Base-by-base conservation (phyloP, 176 grass and related monocot species). In the Oryza coarctata region DNA sequence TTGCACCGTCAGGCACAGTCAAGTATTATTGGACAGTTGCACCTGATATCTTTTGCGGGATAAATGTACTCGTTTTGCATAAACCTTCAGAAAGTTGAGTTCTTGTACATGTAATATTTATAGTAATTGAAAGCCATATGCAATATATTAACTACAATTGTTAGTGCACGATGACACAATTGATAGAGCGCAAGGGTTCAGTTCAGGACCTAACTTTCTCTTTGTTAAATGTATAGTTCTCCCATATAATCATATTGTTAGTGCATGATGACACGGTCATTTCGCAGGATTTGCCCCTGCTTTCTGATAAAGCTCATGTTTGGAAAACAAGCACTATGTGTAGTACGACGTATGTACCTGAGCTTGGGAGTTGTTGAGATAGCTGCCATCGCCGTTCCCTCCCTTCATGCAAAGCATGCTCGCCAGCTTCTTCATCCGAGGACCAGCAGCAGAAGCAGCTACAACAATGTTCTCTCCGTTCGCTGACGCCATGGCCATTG, bases 321-420 rank as follows among this genome's bases (percentile, higher is more conserved):
- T 25, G 52, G 22, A 60, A 25, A 13, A 13, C 3, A 15, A 47
- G 44, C 1, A 47, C 13, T 47, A 17, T 47, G 0, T 41, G 44
- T 47, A 47, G 44, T 47, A 60, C 6, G n/a, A 11, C n/a, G n/a
- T n/a, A n/a, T n/a, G n/a, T 60, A 60, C 84, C 65, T 86, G 84
- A 80, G 74, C 75, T 63, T 86, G 66, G n/a, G 84, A 86, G 65
- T 86, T 86, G 43, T 86, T 80, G 34, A 65, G 12, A 20, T 80
- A 86, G 76, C 84, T 86, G 61, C n/a, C 50, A 39, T 86, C 55
- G 9, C 61, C 84, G 13, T 38, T 55, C 33, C 84, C 84, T 50
- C 74, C 77, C 78, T 80, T 86, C 84, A 86, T 86, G 65, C 76
- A 79, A 25, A 86, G 30, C 75, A 86, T 50, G 68, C 68, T 71